Percentiles rank a stretch among this genome's conserved stretches.
Evolutionary conservation across 1,284 basidiomycete species (phyloP).

Genomic region (Cerioporus squamosus): DNA sequence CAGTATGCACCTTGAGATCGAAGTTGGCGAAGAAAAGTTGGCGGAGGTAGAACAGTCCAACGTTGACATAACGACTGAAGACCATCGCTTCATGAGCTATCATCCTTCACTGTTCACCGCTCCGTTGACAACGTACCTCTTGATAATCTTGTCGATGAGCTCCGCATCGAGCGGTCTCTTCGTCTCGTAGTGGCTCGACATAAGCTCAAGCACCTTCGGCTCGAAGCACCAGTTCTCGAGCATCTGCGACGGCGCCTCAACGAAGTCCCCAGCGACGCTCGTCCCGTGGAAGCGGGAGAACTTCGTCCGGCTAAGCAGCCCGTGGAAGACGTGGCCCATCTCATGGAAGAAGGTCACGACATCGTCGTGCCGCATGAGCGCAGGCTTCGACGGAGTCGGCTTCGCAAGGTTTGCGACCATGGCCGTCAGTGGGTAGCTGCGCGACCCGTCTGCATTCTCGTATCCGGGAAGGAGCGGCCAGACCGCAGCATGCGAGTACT

Average conservation of each 20-base stretch:
- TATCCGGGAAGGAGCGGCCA: constrained; percentile 77
- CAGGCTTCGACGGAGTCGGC: constrained; percentile 77
- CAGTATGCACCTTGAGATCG: constrained; percentile 77
- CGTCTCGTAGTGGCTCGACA: constrained; percentile 81
- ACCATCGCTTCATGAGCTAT: not conserved
- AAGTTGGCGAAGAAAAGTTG: constrained; percentile 85
- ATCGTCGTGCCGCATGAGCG: constrained; percentile 82
- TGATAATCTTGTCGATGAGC: constrained; percentile 79
- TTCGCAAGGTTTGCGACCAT: constrained; percentile 92
- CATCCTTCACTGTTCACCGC: not conserved
- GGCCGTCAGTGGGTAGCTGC: constrained; percentile 73
- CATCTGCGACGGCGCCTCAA: constrained; percentile 90
- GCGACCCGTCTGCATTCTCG: constrained; percentile 52
- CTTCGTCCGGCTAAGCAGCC: constrained; percentile 71
- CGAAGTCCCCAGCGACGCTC: constrained; percentile 81
- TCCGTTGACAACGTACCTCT: constrained; percentile 52
- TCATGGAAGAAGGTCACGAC: constrained; percentile 84
- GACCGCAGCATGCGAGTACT: constrained; percentile 87
- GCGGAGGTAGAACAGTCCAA: constrained; percentile 79
- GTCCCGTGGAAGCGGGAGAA: constrained; percentile 84
- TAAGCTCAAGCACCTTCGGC: constrained; percentile 69
- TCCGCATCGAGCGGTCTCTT: constrained; percentile 73
- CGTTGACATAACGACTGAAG: constrained; percentile 75
- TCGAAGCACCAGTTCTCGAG: constrained; percentile 93
- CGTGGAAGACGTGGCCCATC: constrained; percentile 90